phyloP scores from a whole-genome alignment of 176 grass and related monocot species.

The Themeda triandra region DNA sequence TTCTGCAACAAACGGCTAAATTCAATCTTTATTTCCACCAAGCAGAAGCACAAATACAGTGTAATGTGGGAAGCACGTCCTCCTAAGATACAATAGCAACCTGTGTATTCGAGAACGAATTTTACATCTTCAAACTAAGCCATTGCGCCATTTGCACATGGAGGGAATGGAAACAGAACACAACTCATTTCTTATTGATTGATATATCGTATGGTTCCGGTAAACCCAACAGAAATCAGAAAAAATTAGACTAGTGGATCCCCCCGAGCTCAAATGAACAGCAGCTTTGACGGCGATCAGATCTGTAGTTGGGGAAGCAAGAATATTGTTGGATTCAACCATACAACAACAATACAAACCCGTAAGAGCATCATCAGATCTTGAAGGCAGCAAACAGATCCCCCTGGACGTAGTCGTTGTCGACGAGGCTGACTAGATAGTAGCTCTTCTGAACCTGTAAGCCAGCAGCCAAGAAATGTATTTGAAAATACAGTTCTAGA shows the following conservation, averaged over 20 bases:
- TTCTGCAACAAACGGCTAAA: background rate
- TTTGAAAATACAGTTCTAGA: background rate
- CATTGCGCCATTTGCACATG: background rate
- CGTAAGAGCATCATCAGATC: constrained; percentile 26
- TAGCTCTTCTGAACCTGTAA: constrained; percentile 62
- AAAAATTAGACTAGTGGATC: background rate
- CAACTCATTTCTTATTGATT: constrained; percentile 28
- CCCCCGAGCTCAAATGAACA: background rate
- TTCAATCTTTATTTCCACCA: background rate
- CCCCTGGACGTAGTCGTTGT: constrained; percentile 76
- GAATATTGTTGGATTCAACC: background rate
- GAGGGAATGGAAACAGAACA: background rate
- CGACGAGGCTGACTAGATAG: constrained; percentile 73
- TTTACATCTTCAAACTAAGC: background rate
- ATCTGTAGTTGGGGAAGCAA: constrained; percentile 17
- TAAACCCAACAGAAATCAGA: constrained; percentile 26
- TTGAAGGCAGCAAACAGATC: constrained; percentile 71
- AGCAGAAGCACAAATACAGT: background rate
- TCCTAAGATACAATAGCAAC: background rate
- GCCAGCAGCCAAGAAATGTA: background rate
- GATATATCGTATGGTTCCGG: constrained; percentile 5
- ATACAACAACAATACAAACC: background rate
- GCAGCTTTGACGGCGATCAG: background rate
- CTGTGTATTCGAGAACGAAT: background rate
- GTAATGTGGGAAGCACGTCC: background rate